Conservation (phyloP, 805 yeast genomes). For the Metschnikowia borealis region DNA sequence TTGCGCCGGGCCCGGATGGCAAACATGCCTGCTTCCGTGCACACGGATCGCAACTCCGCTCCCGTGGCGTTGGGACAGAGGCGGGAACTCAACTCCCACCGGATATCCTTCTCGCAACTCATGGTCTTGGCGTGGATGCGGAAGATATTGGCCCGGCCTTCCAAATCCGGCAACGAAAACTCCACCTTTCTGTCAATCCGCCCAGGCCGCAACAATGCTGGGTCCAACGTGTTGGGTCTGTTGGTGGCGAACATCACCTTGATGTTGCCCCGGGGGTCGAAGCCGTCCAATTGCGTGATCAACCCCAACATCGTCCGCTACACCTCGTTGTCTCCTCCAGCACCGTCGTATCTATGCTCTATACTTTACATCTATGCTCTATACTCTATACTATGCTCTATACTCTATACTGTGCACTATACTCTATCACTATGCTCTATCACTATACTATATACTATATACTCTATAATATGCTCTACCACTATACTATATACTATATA, state of each 20-base stretch:
- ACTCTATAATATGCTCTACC: too few species aligned
- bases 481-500: too few species aligned
- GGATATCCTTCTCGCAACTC: conserved; percentile 95
- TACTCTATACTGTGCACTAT: too few species aligned
- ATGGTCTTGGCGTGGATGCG: conserved; percentile 95
- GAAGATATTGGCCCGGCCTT: conserved; percentile 96
- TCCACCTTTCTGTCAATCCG: conserved; percentile 98
- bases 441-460: too few species aligned
- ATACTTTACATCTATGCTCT: too few species aligned
- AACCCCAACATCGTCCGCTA: conserved; percentile 98
- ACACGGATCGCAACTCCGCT: conserved; percentile 96
- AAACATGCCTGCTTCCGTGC: conserved; percentile 99
- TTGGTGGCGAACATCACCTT: conserved; percentile 99
- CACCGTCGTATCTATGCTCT: too few species aligned
- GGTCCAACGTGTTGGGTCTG: conserved; percentile 96
- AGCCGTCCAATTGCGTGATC: conserved; percentile 96
- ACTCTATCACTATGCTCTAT: too few species aligned
- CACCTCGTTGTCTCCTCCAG: conserved; percentile 98
- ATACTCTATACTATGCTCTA: too few species aligned
- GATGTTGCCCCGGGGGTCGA: conserved; percentile 97
- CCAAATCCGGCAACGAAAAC: conserved; percentile 92
- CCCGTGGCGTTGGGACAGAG: conserved; percentile 98
- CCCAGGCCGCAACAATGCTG: conserved; percentile 96
- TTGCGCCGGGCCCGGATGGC: conserved; percentile 98
- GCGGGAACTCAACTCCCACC: conserved; percentile 98